Conservation (phyloP, 495 filamentous ascomycete species). For the Filosporella fistucella region DNA sequence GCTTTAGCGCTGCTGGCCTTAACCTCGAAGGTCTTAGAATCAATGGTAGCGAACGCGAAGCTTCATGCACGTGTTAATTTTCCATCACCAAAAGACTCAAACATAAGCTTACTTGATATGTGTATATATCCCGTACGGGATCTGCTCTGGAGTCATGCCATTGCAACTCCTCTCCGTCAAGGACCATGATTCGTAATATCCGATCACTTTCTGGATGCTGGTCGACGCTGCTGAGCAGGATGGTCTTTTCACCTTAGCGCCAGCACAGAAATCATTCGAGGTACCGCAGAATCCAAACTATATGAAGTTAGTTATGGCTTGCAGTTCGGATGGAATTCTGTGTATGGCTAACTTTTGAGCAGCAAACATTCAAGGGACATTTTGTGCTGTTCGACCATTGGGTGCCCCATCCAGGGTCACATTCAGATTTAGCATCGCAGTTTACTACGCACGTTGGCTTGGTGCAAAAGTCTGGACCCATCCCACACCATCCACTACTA, state of each 20-base stretch:
- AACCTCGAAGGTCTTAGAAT: slow-evolving; percentile 10
- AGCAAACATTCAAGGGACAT: slow-evolving; percentile 16
- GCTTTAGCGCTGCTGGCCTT: neutral
- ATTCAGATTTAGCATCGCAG: slow-evolving; percentile 4
- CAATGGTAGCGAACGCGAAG: slow-evolving; percentile 20
- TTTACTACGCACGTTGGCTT: neutral
- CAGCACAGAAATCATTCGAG: slow-evolving; percentile 8
- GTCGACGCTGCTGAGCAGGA: slow-evolving; percentile 3
- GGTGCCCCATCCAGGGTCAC: slow-evolving; percentile 9
- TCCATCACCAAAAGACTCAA: neutral
- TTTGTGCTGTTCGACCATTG: neutral
- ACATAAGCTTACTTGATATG: neutral
- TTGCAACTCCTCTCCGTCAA: neutral
- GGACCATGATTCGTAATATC: slow-evolving; percentile 12
- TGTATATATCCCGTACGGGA: neutral
- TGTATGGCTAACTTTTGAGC: neutral
- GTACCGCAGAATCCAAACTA: neutral
- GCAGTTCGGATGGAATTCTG: neutral
- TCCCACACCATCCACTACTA: neutral
- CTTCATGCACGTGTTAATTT: slow-evolving; percentile 2
- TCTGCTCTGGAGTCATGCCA: neutral
- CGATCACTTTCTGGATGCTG: neutral
- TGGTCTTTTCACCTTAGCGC: slow-evolving; percentile 1
- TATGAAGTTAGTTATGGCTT: neutral
- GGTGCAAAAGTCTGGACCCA: slow-evolving; percentile 2